Conservation (phyloP, 805 yeast genomes). For the Kurtzmaniella fragi region DNA sequence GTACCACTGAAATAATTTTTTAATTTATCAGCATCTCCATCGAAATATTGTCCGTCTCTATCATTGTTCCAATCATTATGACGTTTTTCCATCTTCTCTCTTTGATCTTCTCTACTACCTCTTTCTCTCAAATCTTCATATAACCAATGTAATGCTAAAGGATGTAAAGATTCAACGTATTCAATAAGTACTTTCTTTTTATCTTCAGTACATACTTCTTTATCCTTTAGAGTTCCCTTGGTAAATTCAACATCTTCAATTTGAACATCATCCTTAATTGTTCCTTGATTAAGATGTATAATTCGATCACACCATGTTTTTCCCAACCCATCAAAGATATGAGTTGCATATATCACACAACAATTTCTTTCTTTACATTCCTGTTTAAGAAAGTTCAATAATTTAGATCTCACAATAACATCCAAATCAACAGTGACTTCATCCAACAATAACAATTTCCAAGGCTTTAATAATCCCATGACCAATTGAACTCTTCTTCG, state of each 20-base stretch:
- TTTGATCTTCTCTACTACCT: slow-evolving; percentile 49
- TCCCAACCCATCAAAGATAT: slow-evolving; percentile 91
- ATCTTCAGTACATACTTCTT: slow-evolving; percentile 4
- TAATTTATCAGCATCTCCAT: slow-evolving; percentile 40
- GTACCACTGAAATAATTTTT: slow-evolving; percentile 49
- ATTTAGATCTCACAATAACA: slow-evolving; percentile 77
- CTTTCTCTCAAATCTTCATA: slow-evolving; percentile 45
- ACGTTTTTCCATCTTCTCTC: slow-evolving; percentile 34
- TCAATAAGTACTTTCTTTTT: slow-evolving; percentile 29
- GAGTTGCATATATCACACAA: slow-evolving; percentile 89
- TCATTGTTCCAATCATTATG: slow-evolving; percentile 52
- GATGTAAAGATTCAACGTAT: slow-evolving; percentile 56
- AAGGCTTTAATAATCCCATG: slow-evolving; percentile 90
- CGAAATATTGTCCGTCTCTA: slow-evolving; percentile 35
- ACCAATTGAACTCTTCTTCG: slow-evolving; percentile 89
- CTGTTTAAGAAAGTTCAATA: slow-evolving; percentile 62
- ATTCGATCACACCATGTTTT: slow-evolving; percentile 79
- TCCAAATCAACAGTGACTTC: slow-evolving; percentile 97
- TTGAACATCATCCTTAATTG: slow-evolving; percentile 32
- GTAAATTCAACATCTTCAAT: slow-evolving; percentile 26
- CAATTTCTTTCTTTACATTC: slow-evolving; percentile 71
- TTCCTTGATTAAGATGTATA: slow-evolving; percentile 72
- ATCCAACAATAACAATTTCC: slow-evolving; percentile 83
- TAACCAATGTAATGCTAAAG: slow-evolving; percentile 69
- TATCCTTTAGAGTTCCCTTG: slow-evolving; percentile 15